Base-by-base conservation (phyloP, 805 yeast species). In the Tetrapisispora taiwanensis region DNA sequence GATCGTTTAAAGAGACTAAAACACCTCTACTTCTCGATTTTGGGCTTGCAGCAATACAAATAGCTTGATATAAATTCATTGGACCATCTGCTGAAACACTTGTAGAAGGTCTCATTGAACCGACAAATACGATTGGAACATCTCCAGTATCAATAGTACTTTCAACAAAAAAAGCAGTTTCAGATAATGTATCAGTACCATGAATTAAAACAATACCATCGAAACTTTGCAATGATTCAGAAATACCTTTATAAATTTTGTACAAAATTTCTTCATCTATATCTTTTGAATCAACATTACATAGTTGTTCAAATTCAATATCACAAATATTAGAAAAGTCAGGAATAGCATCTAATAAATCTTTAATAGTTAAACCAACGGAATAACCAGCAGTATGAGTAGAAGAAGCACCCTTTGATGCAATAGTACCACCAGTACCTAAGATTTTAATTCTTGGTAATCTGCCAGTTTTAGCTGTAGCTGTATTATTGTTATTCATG, bases 81-180 rank as follows among this genome's bases (percentile, higher is more conserved):
- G 84, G 80, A 3, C 86, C 86, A 56, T 81, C 88, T 1, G 84
- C 78, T 2, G 83, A 76, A 34, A 81, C 73, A 33, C 81, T 76
- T 3, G 84, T 77, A 8, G 82, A 74, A 0, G 88, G 88, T 55
- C 86, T 71, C 88, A 81, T 81, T 6, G 83, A 75, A 1, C 88
- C 88, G 40, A 83, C 79, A 58, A 81, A 65, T 5, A 79, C 85
- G 43, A 81, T 73, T 4, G 84, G 84, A 45, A 78, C 60, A 30
- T 67, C 69, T 48, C 71, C 71, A 45, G 63, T 53, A 44, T 67
- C 69, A 38, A 69, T 60, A 5, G 72, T 65, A 43, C 73, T 62
- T 48, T 78, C 81, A 31, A 79, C 61, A 57, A 79, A 79, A 55
- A 79, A 78, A 0, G 83, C 76, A 7, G 85, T 78, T 56, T 79